A percentile compares a stretch with the other conserved stretches of the same genome.
phyloP scores from a whole-genome alignment of 306 rosid species.

The Ochetophila trinervis region DNA sequence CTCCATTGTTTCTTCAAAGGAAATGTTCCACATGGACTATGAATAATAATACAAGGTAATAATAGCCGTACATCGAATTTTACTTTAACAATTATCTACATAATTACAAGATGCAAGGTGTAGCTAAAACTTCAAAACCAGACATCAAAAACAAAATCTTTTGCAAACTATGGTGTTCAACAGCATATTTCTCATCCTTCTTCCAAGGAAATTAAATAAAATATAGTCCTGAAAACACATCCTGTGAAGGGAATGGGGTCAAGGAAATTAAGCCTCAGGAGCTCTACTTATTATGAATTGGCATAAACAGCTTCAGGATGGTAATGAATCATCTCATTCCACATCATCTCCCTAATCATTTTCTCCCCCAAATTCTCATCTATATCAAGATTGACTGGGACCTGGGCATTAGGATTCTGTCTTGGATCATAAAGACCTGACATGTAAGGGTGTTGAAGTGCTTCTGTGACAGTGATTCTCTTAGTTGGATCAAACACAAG shows the following conservation, averaged over 20 bases:
- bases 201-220: constrained; percentile 1
- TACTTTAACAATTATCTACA: constrained; percentile 31
- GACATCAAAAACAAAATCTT: constrained; percentile 21
- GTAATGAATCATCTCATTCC: constrained; percentile 73
- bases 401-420: constrained; percentile 47
- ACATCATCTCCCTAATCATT: constrained; percentile 77
- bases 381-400: constrained; percentile 63
- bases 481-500: constrained; percentile 77
- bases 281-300: constrained; percentile 22
- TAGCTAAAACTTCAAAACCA: constrained; percentile 10
- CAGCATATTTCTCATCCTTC: constrained; percentile 22
- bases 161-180: constrained; percentile 22
- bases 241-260: constrained; percentile 1
- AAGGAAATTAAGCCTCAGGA: constrained; percentile 17
- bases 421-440: constrained; percentile 58
- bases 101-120: constrained; percentile 29
- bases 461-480: constrained; percentile 70
- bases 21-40: constrained; percentile 10
- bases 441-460: constrained; percentile 87
- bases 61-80: background rate
- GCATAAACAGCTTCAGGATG: constrained; percentile 61
- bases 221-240: constrained; percentile 6
- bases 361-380: constrained; percentile 52
- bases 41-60: background rate
- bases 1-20: constrained; percentile 2